phyloP scores from a whole-genome alignment of 1,284 basidiomycete genomes.

The Athelia psychrophila region DNA sequence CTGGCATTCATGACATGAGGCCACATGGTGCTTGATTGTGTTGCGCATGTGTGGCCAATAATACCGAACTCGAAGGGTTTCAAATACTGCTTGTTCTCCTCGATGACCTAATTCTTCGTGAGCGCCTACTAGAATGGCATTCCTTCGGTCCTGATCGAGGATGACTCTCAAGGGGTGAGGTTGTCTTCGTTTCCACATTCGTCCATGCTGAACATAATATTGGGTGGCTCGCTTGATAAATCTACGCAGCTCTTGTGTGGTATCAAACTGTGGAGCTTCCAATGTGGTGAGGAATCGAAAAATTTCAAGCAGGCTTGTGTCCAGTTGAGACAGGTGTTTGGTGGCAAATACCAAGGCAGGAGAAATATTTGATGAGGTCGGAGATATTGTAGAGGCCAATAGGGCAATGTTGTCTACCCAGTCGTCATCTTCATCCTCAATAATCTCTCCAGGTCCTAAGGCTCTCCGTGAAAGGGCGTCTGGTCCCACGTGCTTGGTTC shows the following conservation, averaged over 20 bases:
- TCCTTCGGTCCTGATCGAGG: slow-evolving; percentile 1
- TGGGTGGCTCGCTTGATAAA: slow-evolving; percentile 3
- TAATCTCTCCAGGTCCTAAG: slow-evolving; percentile 10
- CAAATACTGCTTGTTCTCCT: slow-evolving; percentile 10
- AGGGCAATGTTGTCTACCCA: slow-evolving; percentile 28
- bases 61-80: slow-evolving; percentile 14
- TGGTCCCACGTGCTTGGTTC: slow-evolving; percentile 16
- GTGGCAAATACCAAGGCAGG: neutral
- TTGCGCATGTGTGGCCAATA: slow-evolving; percentile 24
- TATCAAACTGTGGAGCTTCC: neutral
- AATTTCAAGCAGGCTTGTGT: neutral
- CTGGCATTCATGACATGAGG: slow-evolving; percentile 36
- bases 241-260: slow-evolving; percentile 5
- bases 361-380: neutral
- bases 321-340: neutral
- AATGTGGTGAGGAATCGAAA: neutral
- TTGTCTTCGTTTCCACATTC: slow-evolving; percentile 12
- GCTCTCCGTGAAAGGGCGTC: slow-evolving; percentile 28
- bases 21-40: slow-evolving; percentile 29
- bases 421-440: slow-evolving; percentile 18
- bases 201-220: slow-evolving; percentile 8
- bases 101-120: slow-evolving; percentile 15
- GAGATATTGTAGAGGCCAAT: neutral
- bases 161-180: slow-evolving; percentile 9
- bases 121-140: slow-evolving; percentile 6